Evolutionary conservation across 2,329 filamentous ascomycete genomes (phyloP).

Genomic region (Arthrocladium fulminans): DNA sequence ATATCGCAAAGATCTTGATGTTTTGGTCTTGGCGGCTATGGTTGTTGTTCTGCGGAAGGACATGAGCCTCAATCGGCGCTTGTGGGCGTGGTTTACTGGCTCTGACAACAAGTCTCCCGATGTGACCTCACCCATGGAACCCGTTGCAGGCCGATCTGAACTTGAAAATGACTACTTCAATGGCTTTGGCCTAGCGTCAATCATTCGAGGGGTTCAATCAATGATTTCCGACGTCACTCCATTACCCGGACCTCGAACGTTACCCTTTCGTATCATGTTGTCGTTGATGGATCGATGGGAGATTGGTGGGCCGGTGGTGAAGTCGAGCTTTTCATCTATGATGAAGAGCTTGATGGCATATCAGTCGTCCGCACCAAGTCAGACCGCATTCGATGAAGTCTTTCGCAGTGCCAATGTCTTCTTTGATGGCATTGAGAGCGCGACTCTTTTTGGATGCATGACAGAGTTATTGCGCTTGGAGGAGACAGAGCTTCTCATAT

Average conservation of each 20-base stretch:
- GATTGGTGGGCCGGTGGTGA: slow-evolving; percentile 81
- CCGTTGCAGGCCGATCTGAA: slow-evolving; percentile 2
- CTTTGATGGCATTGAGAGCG: slow-evolving; percentile 94
- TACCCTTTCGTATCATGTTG: slow-evolving; percentile 82
- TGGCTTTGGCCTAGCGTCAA: slow-evolving; percentile 62
- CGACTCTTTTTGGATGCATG: slow-evolving; percentile 80
- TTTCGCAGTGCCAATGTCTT: slow-evolving; percentile 89
- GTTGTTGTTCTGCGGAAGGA: slow-evolving; percentile 82
- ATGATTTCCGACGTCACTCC: slow-evolving; percentile 57
- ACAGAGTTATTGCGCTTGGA: slow-evolving; percentile 44
- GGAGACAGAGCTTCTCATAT: slow-evolving; percentile 65
- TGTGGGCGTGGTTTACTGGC: slow-evolving; percentile 95
- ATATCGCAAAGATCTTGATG: slow-evolving; percentile 65
- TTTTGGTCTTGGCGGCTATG: slow-evolving; percentile 72
- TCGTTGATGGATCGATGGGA: slow-evolving; percentile 99
- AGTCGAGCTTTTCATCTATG: slow-evolving; percentile 78
- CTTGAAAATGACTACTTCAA: slow-evolving; percentile 61
- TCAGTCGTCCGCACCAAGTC: slow-evolving; percentile 55
- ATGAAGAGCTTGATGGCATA: slow-evolving; percentile 72
- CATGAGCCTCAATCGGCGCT: slow-evolving; percentile 87
- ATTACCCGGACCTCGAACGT: slow-evolving; percentile 60
- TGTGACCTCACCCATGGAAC: not conserved
- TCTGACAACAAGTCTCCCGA: slow-evolving; percentile 46
- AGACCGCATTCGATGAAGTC: slow-evolving; percentile 71
- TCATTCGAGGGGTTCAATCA: slow-evolving; percentile 64